Conservation (phyloP, 441 rosid genomes). For the Gossypium trilobum region DNA sequence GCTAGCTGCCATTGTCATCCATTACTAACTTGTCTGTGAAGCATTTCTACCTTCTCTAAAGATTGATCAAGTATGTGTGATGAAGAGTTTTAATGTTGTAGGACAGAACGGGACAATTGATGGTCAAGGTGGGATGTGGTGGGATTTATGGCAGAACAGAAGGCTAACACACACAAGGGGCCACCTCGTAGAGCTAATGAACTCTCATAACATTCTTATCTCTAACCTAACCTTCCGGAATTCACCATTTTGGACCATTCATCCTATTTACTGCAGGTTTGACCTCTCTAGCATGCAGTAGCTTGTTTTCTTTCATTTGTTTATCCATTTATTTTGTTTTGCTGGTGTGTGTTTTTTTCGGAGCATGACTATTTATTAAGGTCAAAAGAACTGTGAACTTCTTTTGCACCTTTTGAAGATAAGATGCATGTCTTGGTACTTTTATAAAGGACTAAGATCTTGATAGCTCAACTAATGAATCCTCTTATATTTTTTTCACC, state of each 20-base stretch:
- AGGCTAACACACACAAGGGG: conserved; percentile 77
- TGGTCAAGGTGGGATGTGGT: conserved; percentile 95
- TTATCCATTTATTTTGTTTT: background rate
- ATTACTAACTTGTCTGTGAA: background rate
- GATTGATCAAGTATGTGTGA: background rate
- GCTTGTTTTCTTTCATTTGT: background rate
- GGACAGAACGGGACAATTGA: conserved; percentile 85
- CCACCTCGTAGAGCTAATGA: conserved; percentile 78
- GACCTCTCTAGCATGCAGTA: conserved; percentile 1
- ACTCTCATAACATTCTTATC: conserved; percentile 63
- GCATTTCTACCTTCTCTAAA: background rate
- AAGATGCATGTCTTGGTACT: background rate
- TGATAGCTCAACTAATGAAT: background rate
- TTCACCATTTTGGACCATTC: conserved; percentile 91
- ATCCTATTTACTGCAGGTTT: conserved; percentile 91
- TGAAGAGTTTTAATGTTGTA: conserved; percentile 20
- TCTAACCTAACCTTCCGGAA: conserved; percentile 70
- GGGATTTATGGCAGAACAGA: conserved; percentile 97
- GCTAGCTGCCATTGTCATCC: background rate
- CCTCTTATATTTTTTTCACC: background rate
- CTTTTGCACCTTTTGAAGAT: background rate
- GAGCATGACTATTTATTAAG: background rate
- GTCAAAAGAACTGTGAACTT: background rate
- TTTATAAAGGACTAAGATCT: background rate
- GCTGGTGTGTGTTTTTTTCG: background rate